Conservation (phyloP, 1,139 yeast species). For the Schizosaccharomyces versatilis region DNA sequence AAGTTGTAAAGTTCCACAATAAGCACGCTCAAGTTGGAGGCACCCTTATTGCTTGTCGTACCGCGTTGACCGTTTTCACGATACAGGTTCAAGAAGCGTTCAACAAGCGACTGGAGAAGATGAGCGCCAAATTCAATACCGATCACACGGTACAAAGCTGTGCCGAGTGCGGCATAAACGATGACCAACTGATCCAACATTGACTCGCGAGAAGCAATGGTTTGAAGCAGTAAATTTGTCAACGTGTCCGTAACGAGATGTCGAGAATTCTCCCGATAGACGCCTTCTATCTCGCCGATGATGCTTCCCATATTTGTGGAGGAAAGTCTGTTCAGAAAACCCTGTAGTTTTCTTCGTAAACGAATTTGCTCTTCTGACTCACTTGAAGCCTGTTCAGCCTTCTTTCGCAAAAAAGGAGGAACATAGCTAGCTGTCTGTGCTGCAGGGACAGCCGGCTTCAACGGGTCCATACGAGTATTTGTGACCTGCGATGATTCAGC, state of each 20-base stretch:
- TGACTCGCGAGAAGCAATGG: slow-evolving; percentile 41
- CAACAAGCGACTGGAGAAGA: slow-evolving; percentile 59
- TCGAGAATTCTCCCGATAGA: slow-evolving; percentile 49
- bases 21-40: slow-evolving; percentile 48
- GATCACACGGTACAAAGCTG: slow-evolving; percentile 48
- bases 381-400: neutral
- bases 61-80: slow-evolving; percentile 13
- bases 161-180: slow-evolving; percentile 56
- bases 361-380: neutral
- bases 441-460: neutral
- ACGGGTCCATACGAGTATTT: neutral
- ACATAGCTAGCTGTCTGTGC: neutral
- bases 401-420: slow-evolving; percentile 10
- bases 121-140: slow-evolving; percentile 85
- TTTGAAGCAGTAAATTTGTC: slow-evolving; percentile 39
- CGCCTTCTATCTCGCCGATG: slow-evolving; percentile 40
- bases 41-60: slow-evolving; percentile 25
- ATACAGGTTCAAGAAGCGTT: slow-evolving; percentile 26
- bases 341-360: slow-evolving; percentile 9
- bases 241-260: slow-evolving; percentile 52
- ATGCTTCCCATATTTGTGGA: slow-evolving; percentile 61
- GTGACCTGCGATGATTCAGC: too few relatives aligned
- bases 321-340: slow-evolving; percentile 56
- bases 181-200: slow-evolving; percentile 59
- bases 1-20: slow-evolving; percentile 59